Evolutionary conservation across 2,329 filamentous ascomycete species (phyloP).

Genomic region (Metarhizium anisopliae): DNA sequence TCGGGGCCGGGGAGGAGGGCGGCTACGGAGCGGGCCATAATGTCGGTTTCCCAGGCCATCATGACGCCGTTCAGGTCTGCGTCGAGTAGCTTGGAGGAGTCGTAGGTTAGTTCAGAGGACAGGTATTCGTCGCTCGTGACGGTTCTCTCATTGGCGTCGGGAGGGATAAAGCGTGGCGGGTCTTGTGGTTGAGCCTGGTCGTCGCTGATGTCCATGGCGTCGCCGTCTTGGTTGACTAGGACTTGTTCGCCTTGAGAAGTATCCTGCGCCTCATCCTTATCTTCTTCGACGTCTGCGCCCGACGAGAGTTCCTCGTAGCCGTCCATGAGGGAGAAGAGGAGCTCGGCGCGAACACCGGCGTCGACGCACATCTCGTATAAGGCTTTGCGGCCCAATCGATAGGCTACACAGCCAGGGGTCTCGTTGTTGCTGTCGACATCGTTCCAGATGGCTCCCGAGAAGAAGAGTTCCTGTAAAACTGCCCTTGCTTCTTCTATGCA

Average conservation of each 20-base stretch:
- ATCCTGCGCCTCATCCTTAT: conserved; percentile 20
- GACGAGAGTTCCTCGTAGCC: conserved; percentile 68
- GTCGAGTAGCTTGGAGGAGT: conserved; percentile 61
- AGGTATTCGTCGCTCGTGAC: conserved; percentile 63
- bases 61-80: conserved; percentile 74
- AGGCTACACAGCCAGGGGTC: conserved; percentile 83
- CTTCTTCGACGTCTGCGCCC: conserved; percentile 37
- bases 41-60: conserved; percentile 87
- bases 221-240: conserved; percentile 21
- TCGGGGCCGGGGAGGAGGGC: conserved; percentile 42
- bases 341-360: conserved; percentile 82
- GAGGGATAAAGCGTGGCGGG: conserved; percentile 19
- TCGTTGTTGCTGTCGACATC: conserved; percentile 79
- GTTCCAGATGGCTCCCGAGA: conserved; percentile 95
- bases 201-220: conserved; percentile 18
- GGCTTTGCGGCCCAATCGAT: conserved; percentile 54
- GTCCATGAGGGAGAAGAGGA: conserved; percentile 74
- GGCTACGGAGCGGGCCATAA: conserved; percentile 71
- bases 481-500: conserved; percentile 53
- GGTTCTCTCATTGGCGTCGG: conserved; percentile 28
- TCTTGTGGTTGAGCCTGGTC: conserved; percentile 17
- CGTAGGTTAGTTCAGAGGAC: conserved; percentile 55
- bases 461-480: conserved; percentile 66
- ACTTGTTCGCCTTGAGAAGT: conserved; percentile 16
- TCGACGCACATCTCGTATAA: conserved; percentile 80